A percentile compares a stretch with the other conserved stretches of the same genome.
Conservation (phyloP, 2,329 filamentous ascomycete species). For the Calycina herbarum region DNA sequence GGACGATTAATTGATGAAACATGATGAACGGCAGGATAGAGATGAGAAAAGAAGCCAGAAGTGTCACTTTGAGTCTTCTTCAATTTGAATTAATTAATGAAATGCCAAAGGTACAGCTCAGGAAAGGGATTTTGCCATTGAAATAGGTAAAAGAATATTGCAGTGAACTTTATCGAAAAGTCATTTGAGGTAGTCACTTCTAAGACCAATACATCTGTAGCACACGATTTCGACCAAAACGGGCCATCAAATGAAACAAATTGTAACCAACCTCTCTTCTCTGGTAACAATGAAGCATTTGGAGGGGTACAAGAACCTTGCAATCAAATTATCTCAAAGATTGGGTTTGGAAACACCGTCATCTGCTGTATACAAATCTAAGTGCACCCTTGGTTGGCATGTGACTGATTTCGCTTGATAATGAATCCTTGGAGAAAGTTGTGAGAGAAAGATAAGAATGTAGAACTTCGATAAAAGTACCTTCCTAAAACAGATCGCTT, state of each 20-base stretch:
- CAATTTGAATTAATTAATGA: neutral
- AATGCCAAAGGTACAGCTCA: neutral
- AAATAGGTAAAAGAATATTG: neutral
- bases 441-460: neutral
- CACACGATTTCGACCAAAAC: neutral
- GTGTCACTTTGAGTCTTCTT: neutral
- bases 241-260: neutral
- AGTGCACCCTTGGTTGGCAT: neutral
- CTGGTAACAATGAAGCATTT: neutral
- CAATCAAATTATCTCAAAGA: neutral
- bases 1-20: conserved; percentile 7
- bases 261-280: neutral
- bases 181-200: neutral
- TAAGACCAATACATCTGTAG: neutral
- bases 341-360: neutral
- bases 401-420: neutral
- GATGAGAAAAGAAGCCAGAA: neutral
- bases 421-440: neutral
- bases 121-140: neutral
- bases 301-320: neutral
- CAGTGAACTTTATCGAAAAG: neutral
- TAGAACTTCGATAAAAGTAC: neutral
- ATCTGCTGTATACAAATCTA: neutral
- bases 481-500: neutral
- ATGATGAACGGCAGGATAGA: neutral